Evolutionary conservation across 192 early-diverging fungal species (phyloP), one percentile per base, ranked within the genome.

Genomic region (Helicostylum pulchrum): DNA sequence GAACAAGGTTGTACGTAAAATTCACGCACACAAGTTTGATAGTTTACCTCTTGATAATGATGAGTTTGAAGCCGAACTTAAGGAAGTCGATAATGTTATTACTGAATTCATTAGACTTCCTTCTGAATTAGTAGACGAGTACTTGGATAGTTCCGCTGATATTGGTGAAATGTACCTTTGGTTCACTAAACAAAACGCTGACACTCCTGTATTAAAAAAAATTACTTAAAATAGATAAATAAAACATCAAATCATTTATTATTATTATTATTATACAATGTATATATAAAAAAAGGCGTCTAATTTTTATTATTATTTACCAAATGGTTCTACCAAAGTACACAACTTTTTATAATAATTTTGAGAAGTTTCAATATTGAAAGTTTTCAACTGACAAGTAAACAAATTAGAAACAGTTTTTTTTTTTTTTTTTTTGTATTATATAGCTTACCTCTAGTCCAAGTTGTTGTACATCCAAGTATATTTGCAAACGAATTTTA

Each of bases 401-500:
- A n/a, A 26, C 26, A 26, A 26, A 26, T 26, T 26, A 26, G 26
- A 26, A 26, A 26, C 26, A 26, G 26, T 26, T 26, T 26, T 26
- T 26, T 26, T 26, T 26, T 26, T 26, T 26, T 26, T 2, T 2
- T 26, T 26, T 26, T 26, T 26, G 26, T 36, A 8, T 10, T 63
- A 21, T 53, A 17, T 64, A 7, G 17, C 34, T 71, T 74, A 85
- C 84, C 75, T 86, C 82, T 23, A 65, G 60, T 14, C 75, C 80
- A 50, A 80, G 80, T 39, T 68, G 69, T 15, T 52, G 53, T 9
- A 83, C 82, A 68, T 86, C 85, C 30, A 86, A 66, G 30, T 73
- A 65, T 23, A 75, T 66, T 48, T 86, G 85, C 15, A 86, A 34
- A 6, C 80, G 70, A 62, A 84, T 78, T 43, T 85, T 86, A 60